Evolutionary conservation across 2,329 filamentous ascomycete species (phyloP), one percentile per base, ranked within the genome.

Genomic region (Cyphellophora attinorum): DNA sequence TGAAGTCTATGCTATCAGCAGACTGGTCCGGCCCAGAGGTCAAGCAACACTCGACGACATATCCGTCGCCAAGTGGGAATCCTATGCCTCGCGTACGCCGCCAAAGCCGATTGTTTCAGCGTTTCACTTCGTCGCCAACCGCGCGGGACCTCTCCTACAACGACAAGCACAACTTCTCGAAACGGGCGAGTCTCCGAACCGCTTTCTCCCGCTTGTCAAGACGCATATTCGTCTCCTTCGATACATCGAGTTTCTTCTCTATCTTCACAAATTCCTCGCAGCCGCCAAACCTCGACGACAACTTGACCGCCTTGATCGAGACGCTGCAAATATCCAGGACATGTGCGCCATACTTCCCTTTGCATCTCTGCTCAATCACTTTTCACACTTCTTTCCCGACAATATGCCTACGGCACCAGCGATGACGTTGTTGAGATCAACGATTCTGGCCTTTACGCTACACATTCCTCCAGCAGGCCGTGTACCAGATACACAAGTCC

Each of bases 391-490:
- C 50, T 60, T 57, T 2, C 60, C 62, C 0, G 50, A 50, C 25
- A 52, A 55, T 27, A 46, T 51, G 25, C 50, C 64, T 33, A 54
- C 51, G 21, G 55, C 55, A 31, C 53, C 57, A 36, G 58, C 62
- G 35, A 44, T 61, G 31, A 65, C 60, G 2, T 49, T 65, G 31
- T 51, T 67, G 10, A 56, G 61, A 41, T 62, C 62, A 18, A 62
- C 62, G 21, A 61, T 66, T 46, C 64, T 62, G 41, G 62, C 63
- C 0, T 42, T 67, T 14, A 57, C 60, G 5, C 51, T 67, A 34
- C 63, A 65, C 44, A 60, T 66, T 40, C 62, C 61, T 1, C 63
- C 58, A 18, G 47, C 56, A 11, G 58, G 55, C 28, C 52, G 53
- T 5, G 60, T 56, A 5, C 57, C 57, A 25, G 56, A 60, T 36